Evolutionary conservation across 2,329 filamentous ascomycete species (phyloP).

Genomic region (Nemania sp.): DNA sequence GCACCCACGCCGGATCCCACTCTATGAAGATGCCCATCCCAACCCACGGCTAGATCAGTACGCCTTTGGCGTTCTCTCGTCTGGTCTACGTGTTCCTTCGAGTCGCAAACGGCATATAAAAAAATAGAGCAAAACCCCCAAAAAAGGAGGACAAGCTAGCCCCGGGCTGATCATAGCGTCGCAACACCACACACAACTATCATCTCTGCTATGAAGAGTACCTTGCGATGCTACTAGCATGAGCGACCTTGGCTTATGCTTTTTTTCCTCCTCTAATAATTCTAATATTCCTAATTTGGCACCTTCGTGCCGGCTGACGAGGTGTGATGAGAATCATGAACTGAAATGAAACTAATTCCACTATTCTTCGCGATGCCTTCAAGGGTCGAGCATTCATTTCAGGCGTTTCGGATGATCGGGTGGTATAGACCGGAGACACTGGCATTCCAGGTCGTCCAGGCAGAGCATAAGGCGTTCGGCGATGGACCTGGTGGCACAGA

Average conservation of each 20-base stretch:
- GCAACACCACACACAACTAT: neutral
- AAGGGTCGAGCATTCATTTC: constrained; percentile 23
- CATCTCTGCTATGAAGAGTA: neutral
- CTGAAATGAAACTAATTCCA: constrained; percentile 29
- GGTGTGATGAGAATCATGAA: constrained; percentile 39
- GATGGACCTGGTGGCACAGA: constrained; percentile 23
- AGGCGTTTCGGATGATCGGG: constrained; percentile 35
- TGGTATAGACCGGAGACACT: constrained; percentile 20
- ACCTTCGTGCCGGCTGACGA: constrained; percentile 36
- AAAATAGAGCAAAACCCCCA: too few species aligned
- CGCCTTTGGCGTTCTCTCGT: neutral
- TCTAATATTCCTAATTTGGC: constrained; percentile 33
- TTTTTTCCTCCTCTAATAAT: constrained; percentile 27
- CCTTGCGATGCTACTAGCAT: neutral
- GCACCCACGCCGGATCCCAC: constrained; percentile 17
- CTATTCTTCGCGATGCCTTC: constrained; percentile 27
- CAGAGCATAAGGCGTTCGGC: constrained; percentile 34
- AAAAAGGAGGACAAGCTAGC: neutral
- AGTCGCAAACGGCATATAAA: neutral
- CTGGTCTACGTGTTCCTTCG: neutral
- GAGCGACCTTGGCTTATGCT: constrained; percentile 5
- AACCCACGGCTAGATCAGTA: constrained; percentile 24
- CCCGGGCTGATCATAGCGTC: neutral
- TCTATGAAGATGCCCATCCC: constrained; percentile 37
- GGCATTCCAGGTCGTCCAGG: constrained; percentile 30